phyloP scores from a whole-genome alignment of 2,329 filamentous ascomycete genomes.

The Botrytis squamosa region DNA sequence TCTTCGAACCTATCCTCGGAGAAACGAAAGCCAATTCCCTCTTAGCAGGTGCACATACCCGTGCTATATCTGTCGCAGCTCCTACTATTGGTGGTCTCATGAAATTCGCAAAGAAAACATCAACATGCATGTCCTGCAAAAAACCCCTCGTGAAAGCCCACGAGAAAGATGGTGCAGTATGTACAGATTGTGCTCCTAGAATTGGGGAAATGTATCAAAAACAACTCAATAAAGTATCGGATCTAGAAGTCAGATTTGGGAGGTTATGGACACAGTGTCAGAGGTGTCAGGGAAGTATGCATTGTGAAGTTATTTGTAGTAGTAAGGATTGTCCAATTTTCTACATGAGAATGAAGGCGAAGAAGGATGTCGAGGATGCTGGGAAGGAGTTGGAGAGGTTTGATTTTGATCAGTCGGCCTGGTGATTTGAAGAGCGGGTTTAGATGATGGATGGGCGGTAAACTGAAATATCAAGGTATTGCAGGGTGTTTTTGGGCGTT shows the following conservation, averaged over 20 bases:
- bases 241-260: constrained; percentile 89
- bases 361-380: constrained; percentile 96
- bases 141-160: constrained; percentile 81
- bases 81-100: constrained; percentile 91
- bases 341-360: constrained; percentile 99
- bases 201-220: constrained; percentile 93
- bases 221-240: constrained; percentile 81
- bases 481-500: neutral
- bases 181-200: constrained; percentile 77
- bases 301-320: constrained; percentile 96
- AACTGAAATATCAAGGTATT: neutral
- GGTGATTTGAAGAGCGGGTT: constrained; percentile 26
- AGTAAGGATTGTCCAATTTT: constrained; percentile 98
- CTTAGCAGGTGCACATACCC: constrained; percentile 89
- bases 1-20: constrained; percentile 96
- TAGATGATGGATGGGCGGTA: neutral
- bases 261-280: constrained; percentile 98
- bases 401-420: constrained; percentile 75
- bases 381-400: constrained; percentile 88
- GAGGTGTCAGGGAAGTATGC: constrained; percentile 94
- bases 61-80: constrained; percentile 88
- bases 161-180: constrained; percentile 83
- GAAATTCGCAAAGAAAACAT: constrained; percentile 98
- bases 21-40: constrained; percentile 86
- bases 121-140: constrained; percentile 99